phyloP scores from a whole-genome alignment of 495 filamentous ascomycete species.

The Neurospora intermedia region DNA sequence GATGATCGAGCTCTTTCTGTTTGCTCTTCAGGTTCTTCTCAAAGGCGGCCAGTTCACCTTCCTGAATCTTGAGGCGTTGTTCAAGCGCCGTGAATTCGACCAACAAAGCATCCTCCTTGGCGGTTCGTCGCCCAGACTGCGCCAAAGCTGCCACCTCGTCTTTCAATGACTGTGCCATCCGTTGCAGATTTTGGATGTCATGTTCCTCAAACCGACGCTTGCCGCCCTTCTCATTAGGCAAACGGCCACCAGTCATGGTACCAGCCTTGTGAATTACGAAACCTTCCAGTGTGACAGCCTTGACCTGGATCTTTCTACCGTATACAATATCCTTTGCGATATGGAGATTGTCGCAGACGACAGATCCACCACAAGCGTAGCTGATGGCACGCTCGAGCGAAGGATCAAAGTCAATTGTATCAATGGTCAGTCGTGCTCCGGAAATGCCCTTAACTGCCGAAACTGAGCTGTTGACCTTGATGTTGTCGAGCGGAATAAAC shows the following conservation, averaged over 20 bases:
- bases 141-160: constrained; percentile 67
- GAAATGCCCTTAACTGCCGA: constrained; percentile 84
- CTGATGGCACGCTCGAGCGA: constrained; percentile 82
- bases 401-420: constrained; percentile 89
- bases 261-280: constrained; percentile 95
- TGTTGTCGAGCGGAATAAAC: constrained; percentile 93
- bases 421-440: constrained; percentile 78
- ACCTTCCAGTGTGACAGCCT: constrained; percentile 87
- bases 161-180: constrained; percentile 53
- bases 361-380: constrained; percentile 90
- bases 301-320: constrained; percentile 73
- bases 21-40: constrained; percentile 81
- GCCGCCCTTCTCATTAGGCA: constrained; percentile 56
- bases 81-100: constrained; percentile 77
- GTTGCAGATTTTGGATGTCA: constrained; percentile 71
- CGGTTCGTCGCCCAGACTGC: constrained; percentile 56
- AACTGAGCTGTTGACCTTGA: constrained; percentile 82
- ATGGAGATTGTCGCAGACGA: constrained; percentile 80
- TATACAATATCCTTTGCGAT: constrained; percentile 87
- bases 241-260: constrained; percentile 89
- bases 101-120: constrained; percentile 70
- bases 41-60: constrained; percentile 68
- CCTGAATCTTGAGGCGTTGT: constrained; percentile 56
- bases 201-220: constrained; percentile 82
- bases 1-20: constrained; percentile 67